These are phyloP conservation scores for Aegilops bicornis DNA, from an alignment of 176 grass and related monocot species.

Conservation along the genomic window DNA sequence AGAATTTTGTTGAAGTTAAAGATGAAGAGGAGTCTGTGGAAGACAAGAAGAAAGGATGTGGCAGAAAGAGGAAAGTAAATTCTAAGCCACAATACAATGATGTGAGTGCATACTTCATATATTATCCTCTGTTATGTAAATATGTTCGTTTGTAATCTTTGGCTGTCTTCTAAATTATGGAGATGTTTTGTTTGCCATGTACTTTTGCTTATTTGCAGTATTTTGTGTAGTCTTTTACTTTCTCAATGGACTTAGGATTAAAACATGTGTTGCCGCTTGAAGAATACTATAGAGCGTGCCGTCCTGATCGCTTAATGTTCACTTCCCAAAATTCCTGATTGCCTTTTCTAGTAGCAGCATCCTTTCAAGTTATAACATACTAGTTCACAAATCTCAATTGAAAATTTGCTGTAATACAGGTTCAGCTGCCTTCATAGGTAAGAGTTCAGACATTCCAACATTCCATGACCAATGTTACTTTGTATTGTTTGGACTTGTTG, in stretches of 20 bases:
- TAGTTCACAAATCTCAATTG: neutral
- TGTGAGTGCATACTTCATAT: conserved; percentile 51
- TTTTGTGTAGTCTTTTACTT: conserved; percentile 12
- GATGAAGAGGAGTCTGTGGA: conserved; percentile 44
- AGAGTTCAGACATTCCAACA: neutral
- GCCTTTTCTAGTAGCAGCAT: neutral
- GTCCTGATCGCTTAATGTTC: neutral
- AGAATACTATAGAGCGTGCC: neutral
- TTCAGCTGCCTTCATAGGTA: neutral
- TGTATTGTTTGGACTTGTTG: neutral
- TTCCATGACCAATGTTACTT: neutral
- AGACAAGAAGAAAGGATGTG: conserved; percentile 53
- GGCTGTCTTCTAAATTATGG: neutral
- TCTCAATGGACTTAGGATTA: neutral
- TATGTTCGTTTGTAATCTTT: conserved; percentile 7
- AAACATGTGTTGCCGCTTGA: neutral
- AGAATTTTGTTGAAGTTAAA: conserved; percentile 48
- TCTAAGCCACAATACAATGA: conserved; percentile 59
- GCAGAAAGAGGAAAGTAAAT: conserved; percentile 58
- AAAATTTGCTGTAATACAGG: neutral
- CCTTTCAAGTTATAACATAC: neutral
- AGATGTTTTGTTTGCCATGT: neutral
- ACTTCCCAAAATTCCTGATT: neutral
- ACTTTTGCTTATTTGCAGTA: neutral
- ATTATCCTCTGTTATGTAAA: neutral